A percentile compares a stretch with the other conserved stretches of the same genome.
Conservation (phyloP, 257 asterid genomes). For the Scutellaria minor region DNA sequence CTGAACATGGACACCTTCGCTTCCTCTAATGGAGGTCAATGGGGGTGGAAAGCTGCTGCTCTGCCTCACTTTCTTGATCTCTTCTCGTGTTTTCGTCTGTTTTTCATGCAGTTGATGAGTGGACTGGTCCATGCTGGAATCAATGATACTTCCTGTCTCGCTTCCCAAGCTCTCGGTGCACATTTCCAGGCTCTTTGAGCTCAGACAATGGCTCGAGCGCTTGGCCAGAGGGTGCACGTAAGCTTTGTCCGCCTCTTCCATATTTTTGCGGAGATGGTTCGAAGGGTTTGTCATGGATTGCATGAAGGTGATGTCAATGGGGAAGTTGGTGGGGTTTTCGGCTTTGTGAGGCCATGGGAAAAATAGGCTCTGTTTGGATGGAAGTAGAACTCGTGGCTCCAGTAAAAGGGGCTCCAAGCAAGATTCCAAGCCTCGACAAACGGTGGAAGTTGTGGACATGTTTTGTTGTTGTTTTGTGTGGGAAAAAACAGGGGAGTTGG, state of each 20-base stretch:
- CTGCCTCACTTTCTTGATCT: slow-evolving; percentile 31
- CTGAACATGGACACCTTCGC: slow-evolving; percentile 51
- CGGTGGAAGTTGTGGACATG: slow-evolving; percentile 47
- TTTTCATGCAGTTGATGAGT: slow-evolving; percentile 19
- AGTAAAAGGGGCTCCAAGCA: slow-evolving; percentile 46
- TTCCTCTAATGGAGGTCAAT: slow-evolving; percentile 59
- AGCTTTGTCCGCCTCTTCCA: slow-evolving; percentile 24
- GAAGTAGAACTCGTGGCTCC: slow-evolving; percentile 44
- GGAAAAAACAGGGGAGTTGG: slow-evolving; percentile 36
- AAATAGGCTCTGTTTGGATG: slow-evolving; percentile 38
- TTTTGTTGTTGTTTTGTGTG: slow-evolving; percentile 12
- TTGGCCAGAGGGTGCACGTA: slow-evolving; percentile 62
- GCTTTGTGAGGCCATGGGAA: no score
- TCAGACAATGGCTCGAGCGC: slow-evolving; percentile 44
- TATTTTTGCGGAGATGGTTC: neutral
- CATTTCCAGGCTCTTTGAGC: slow-evolving; percentile 70
- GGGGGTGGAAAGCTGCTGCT: slow-evolving; percentile 69
- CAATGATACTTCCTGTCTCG: slow-evolving; percentile 68
- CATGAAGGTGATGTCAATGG: no score
- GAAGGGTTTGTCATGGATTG: slow-evolving; percentile 29
- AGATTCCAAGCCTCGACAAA: slow-evolving; percentile 46
- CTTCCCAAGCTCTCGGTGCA: slow-evolving; percentile 87
- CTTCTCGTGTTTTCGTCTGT: slow-evolving; percentile 33
- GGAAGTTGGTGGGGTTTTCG: neutral
- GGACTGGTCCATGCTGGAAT: slow-evolving; percentile 42